Evolutionary conservation across 2,329 filamentous ascomycete species (phyloP), one percentile per base, ranked within the genome.

Genomic region (Sphaerulina musiva): DNA sequence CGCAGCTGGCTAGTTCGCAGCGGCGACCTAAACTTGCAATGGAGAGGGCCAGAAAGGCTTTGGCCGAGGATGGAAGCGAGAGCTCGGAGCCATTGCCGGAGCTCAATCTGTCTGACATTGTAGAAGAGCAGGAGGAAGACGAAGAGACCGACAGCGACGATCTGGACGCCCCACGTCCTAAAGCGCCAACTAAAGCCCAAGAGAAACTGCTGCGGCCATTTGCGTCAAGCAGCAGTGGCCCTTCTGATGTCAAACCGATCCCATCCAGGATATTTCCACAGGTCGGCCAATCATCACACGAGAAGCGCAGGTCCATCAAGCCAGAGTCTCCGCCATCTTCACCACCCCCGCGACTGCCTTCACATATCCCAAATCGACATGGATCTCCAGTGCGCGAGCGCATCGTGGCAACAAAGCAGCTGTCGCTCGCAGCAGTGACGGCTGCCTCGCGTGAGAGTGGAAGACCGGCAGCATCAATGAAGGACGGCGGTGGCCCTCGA

Each of bases 111-210:
- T 46, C 41, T 9, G 36, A 50, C 39, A 41, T 58, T 5, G 46
- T 50, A 6, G 56, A 56, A 4, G 44, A 53, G 9, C 51, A 42
- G 17, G 49, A 48, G 14, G 53, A 49, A 41, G 46, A 48, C 9
- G 48, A 56, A 4, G 49, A 50, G 34, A n/a, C 10, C 6, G 64
- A 66, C 32, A 59, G 59, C 10, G 63, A 62, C 3, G 63, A 67
- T 32, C 52, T 66, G 36, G 65, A 66, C 45, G 48, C 40, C 1
- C 48, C 48, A 7, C 9, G n/a, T 20, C 48, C 40, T 1, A 51
- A 51, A 41, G 14, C 39, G 14, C 36, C 12, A 17, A 20, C 17
- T n/a, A 17, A 26, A 14, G 20, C 47, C 11, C 7, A 42, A 39
- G 14, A 9, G 34, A 31, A 38, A 4, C 12, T 43, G 14, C 23